Evolutionary conservation across 164 flowering plant genomes (phyloP), one percentile per base, ranked within the genome.

Genomic region (Nymphaea colorata): DNA sequence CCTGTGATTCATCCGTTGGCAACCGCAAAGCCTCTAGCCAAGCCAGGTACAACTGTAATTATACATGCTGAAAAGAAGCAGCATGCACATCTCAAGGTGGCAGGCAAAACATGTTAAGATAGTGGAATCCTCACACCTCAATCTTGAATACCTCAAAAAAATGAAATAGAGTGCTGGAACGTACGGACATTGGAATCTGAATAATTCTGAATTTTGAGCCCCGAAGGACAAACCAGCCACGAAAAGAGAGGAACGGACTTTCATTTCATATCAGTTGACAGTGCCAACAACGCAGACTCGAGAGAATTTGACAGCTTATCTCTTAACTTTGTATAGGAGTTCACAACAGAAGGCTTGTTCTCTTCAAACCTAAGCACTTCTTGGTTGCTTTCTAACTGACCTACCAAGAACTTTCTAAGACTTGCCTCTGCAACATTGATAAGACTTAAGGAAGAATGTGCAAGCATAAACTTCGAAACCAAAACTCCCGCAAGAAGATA

Each of bases 401-500:
- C 82, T 71, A 82, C 83, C 73, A 95, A 72, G 66, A 73, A 91
- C 71, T 74, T 79, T 36, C 73, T 62, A 25, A 91, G 86, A 76
- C 86, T 80, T n/a, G 96, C 82, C 69, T 86, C 94, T 42, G 88
- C 88, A 61, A 87, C 67, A 62, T 90, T 90, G 43, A 95, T 72
- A 59, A 95, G 82, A 69, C 91, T 75, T 10, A 91, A 76, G 41
- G 95, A 79, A 64, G 88, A 67, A 74, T 85, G 82, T 14, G 87
- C 79, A 82, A 88, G 96, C 93, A 91, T 87, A 53, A 82, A 82
- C 68, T 79, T 86, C 5, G 85, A 82, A 2, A 90, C 85, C 10
- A 95, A 72, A 68, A 89, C 79, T 51, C 94, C 98, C 3, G 98
- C 99, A 16, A 90, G 76, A 45, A 95, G 68, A 47, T 76, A 82